Conservation (phyloP, 768 basidiomycete species). For the Pleurotus citrinopileatus region DNA sequence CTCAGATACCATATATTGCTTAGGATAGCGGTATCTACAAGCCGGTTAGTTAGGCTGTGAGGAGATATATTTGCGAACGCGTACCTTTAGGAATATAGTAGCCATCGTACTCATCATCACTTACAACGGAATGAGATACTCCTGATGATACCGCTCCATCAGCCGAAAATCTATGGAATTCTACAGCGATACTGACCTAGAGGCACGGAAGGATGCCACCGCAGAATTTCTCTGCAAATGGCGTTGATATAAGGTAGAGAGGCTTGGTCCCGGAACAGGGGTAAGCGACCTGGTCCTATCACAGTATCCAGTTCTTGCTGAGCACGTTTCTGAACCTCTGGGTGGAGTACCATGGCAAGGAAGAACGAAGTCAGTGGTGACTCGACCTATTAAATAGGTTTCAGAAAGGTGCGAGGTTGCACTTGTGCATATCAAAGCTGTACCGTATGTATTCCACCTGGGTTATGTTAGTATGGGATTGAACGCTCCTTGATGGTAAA, state of each 20-base stretch:
- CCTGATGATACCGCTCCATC: too few species aligned
- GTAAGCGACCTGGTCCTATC: constrained; percentile 17
- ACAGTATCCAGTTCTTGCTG: constrained; percentile 20
- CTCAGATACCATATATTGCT: background rate
- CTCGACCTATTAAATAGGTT: background rate
- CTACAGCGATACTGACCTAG: constrained; percentile 13
- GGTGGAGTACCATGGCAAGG: constrained; percentile 17
- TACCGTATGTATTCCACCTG: constrained; percentile 5
- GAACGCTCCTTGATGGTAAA: background rate
- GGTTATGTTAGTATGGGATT: background rate
- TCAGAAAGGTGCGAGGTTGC: too few species aligned
- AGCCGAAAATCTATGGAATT: background rate
- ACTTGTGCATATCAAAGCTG: too few species aligned
- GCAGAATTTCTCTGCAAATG: constrained; percentile 17
- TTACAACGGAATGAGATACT: constrained; percentile 1
- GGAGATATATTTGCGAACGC: background rate
- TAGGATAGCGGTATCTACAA: constrained; percentile 2
- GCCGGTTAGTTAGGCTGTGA: constrained; percentile 7
- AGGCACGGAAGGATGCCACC: constrained; percentile 17
- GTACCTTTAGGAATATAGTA: constrained; percentile 7
- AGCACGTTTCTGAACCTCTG: constrained; percentile 15
- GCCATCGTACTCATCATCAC: constrained; percentile 1
- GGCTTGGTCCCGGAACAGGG: constrained; percentile 14
- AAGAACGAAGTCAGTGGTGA: constrained; percentile 11
- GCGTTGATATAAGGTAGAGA: constrained; percentile 12